phyloP scores from a whole-genome alignment of 2,329 filamentous ascomycete genomes.

The Paecilomyces sp. region DNA sequence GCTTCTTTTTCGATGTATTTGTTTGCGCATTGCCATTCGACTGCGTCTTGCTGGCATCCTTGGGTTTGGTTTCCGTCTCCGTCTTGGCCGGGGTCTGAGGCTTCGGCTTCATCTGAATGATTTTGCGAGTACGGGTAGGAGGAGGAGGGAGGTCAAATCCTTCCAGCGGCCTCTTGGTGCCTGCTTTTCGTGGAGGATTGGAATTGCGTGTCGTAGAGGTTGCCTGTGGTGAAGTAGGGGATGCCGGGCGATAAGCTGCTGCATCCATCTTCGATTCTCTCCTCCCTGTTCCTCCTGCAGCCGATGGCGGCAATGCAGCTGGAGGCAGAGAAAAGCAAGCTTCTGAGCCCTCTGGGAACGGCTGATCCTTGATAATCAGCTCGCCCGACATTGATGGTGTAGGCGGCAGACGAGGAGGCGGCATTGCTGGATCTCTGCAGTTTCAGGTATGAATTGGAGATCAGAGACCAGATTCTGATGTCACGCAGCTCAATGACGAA shows the following conservation, averaged over 20 bases:
- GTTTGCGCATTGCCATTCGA: slow-evolving; percentile 18
- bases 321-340: slow-evolving; percentile 26
- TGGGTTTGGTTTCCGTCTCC: slow-evolving; percentile 9
- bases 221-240: slow-evolving; percentile 26
- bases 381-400: slow-evolving; percentile 33
- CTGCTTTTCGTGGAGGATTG: slow-evolving; percentile 22
- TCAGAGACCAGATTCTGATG: background rate
- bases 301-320: slow-evolving; percentile 24
- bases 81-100: slow-evolving; percentile 12
- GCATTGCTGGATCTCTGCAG: slow-evolving; percentile 15
- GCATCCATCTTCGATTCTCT: slow-evolving; percentile 14
- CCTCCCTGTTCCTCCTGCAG: slow-evolving; percentile 13
- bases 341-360: slow-evolving; percentile 22
- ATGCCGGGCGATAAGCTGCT: slow-evolving; percentile 20
- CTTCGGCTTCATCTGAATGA: slow-evolving; percentile 92
- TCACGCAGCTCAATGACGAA: background rate
- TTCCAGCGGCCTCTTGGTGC: slow-evolving; percentile 34
- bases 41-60: slow-evolving; percentile 10
- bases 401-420: slow-evolving; percentile 25
- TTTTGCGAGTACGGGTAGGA: slow-evolving; percentile 85
- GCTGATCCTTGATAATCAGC: slow-evolving; percentile 29
- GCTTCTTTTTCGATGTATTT: slow-evolving; percentile 63
- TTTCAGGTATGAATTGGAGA: background rate
- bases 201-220: slow-evolving; percentile 13
- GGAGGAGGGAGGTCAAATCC: slow-evolving; percentile 79